A percentile compares a stretch with the other conserved stretches of the same genome.
phyloP scores from a whole-genome alignment of 768 basidiomycete genomes.

The Sutorius australiensis region DNA sequence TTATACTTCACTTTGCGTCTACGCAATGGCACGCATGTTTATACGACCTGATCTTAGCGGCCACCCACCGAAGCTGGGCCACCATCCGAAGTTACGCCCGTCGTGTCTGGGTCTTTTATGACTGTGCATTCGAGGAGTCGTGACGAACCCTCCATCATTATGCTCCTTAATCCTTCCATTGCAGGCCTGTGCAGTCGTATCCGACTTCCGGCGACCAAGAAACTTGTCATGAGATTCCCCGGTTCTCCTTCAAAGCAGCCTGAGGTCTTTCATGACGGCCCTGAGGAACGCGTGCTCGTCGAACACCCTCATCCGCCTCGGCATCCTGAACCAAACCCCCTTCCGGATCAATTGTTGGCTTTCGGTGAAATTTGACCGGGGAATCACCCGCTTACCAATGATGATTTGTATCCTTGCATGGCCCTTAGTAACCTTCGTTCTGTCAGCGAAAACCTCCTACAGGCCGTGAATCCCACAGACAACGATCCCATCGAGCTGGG shows the following conservation, averaged over 20 bases:
- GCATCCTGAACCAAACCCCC: not conserved
- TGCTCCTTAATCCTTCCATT: not conserved
- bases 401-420: not conserved
- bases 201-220: not conserved
- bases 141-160: not conserved
- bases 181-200: not conserved
- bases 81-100: not conserved
- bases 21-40: not conserved
- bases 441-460: not conserved
- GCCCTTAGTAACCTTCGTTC: not conserved
- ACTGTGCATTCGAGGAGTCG: not conserved
- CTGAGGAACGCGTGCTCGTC: not conserved
- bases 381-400: not conserved
- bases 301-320: not conserved
- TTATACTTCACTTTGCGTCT: not conserved
- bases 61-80: conserved; percentile 1
- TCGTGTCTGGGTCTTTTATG: conserved; percentile 5
- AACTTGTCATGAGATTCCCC: not conserved
- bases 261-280: not conserved
- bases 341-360: not conserved
- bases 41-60: not conserved
- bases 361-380: not conserved
- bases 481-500: not conserved
- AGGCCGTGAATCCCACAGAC: not conserved
- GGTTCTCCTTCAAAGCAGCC: not conserved